phyloP scores from a whole-genome alignment of 257 asterid genomes.

The Solanum peruvianum region DNA sequence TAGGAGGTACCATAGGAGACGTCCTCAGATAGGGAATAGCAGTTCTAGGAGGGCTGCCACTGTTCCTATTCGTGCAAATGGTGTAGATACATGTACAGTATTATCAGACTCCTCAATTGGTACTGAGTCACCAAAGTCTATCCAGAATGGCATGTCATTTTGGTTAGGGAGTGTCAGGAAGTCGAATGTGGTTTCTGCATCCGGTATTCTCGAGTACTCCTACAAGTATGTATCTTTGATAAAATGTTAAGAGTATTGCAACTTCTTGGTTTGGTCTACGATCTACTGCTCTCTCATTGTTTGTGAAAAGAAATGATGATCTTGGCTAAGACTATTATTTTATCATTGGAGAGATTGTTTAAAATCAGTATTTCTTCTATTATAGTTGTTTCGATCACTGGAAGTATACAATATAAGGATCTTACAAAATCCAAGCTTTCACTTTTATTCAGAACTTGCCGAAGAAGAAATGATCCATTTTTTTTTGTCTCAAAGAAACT shows the following conservation, averaged over 20 bases:
- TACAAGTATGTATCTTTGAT: constrained; percentile 49
- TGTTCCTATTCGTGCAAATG: constrained; percentile 66
- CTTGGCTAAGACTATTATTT: neutral
- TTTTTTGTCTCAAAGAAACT: neutral
- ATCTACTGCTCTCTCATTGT: neutral
- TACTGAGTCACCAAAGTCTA: constrained; percentile 61
- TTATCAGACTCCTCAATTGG: constrained; percentile 80
- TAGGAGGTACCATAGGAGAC: constrained; percentile 46
- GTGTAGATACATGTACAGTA: constrained; percentile 48
- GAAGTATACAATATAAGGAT: neutral
- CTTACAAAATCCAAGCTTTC: neutral
- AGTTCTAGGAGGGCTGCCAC: constrained; percentile 76
- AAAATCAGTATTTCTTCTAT: neutral
- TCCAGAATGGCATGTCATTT: constrained; percentile 28
- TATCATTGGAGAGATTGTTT: neutral
- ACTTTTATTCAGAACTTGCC: neutral
- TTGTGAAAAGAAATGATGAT: neutral
- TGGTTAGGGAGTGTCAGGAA: constrained; percentile 56
- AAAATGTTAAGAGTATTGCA: neutral
- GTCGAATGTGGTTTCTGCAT: constrained; percentile 51
- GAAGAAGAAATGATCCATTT: neutral
- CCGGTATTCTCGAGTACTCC: constrained; percentile 73
- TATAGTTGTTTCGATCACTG: neutral
- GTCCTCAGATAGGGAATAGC: constrained; percentile 61
- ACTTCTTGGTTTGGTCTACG: neutral